A percentile compares a stretch with the other conserved stretches of the same genome.
These are phyloP conservation scores for Cucurbitaria berberidis DNA, from an alignment of 2,329 filamentous ascomycete genomes.

Conservation along the genomic window DNA sequence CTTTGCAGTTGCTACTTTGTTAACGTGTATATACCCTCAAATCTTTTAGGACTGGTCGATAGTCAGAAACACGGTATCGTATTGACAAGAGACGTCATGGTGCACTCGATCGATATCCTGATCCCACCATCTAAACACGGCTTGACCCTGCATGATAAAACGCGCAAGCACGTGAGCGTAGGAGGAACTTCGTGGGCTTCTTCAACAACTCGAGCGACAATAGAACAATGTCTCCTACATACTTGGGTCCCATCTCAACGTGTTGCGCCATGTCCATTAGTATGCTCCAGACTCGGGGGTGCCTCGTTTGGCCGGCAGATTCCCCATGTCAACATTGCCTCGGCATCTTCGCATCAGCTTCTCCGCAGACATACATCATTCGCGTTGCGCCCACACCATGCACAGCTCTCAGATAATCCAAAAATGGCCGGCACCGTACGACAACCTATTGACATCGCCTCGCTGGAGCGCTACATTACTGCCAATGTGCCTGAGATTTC, in stretches of 20 bases:
- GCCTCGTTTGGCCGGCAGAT: slow-evolving; percentile 7
- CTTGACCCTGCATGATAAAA: background rate
- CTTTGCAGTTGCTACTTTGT: too few species aligned
- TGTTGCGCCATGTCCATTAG: too few species aligned
- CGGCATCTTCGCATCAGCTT: slow-evolving; percentile 13
- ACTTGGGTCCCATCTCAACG: background rate
- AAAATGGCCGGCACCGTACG: slow-evolving; percentile 84
- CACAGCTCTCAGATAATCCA: slow-evolving; percentile 17
- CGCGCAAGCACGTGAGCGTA: background rate
- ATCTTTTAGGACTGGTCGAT: too few species aligned
- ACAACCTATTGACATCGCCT: slow-evolving; percentile 84
- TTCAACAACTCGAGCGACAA: background rate
- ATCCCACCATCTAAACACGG: background rate
- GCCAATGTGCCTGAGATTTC: slow-evolving; percentile 82
- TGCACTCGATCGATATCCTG: too few species aligned
- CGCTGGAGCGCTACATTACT: slow-evolving; percentile 79
- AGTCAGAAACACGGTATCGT: too few species aligned
- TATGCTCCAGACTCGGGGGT: background rate
- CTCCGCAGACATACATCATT: slow-evolving; percentile 21
- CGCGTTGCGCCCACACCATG: slow-evolving; percentile 18
- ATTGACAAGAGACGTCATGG: too few species aligned
- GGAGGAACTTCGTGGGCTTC: background rate
- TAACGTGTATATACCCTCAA: too few species aligned
- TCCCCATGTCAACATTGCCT: slow-evolving; percentile 9
- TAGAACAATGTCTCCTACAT: background rate